A percentile compares a stretch with the other conserved stretches of the same genome.
Evolutionary conservation across 371 early-diverging fungal species (phyloP).

Genomic region (Circinella minor): DNA sequence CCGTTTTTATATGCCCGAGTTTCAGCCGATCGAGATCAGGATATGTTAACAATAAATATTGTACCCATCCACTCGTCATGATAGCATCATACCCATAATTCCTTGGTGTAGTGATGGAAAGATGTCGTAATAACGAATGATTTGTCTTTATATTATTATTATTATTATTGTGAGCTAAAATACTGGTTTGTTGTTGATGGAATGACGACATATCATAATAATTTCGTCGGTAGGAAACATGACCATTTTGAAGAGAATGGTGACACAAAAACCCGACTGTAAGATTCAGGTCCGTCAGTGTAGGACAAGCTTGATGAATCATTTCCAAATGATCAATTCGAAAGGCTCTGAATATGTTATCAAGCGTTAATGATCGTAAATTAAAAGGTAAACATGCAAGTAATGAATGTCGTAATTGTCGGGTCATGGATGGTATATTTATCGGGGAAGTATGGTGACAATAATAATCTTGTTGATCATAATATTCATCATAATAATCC

Average conservation of each 20-base stretch:
- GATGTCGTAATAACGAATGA: background rate
- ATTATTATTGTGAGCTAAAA: background rate
- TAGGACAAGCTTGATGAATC: conserved; percentile 4
- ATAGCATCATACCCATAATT: background rate
- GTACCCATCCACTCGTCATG: conserved; percentile 3
- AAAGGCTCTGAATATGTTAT: background rate
- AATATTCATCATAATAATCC: background rate
- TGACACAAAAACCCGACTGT: background rate
- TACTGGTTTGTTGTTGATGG: background rate
- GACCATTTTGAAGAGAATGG: background rate
- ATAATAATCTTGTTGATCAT: background rate
- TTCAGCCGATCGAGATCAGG: background rate
- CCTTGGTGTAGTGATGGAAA: background rate
- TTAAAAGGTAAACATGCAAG: background rate
- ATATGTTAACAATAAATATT: background rate
- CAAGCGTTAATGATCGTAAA: background rate
- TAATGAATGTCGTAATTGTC: background rate
- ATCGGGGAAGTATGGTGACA: no score
- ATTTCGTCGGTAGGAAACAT: background rate
- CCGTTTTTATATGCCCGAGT: background rate
- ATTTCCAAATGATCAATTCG: background rate
- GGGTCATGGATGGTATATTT: background rate
- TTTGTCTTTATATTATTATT: background rate
- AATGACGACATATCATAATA: background rate
- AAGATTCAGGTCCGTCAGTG: background rate